Evolutionary conservation across 139 green algal genomes (phyloP).

Genomic region (Chlamydomonas urium): DNA sequence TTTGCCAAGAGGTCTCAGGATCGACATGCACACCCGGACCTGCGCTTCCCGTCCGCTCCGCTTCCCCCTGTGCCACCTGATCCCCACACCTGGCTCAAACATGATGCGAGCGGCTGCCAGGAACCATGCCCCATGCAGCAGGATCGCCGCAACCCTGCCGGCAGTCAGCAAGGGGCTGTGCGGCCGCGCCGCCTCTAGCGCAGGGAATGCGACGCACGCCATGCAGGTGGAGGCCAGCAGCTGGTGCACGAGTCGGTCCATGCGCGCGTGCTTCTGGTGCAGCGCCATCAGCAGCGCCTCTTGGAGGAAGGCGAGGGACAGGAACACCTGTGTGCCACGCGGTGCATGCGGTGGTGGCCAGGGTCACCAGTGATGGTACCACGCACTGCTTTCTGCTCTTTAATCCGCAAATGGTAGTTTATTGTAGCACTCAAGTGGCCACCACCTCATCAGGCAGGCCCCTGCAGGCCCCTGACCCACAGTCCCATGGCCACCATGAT

Average conservation of each 20-base stretch:
- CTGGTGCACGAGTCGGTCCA: conserved; percentile 58
- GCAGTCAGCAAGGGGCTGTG: neutral
- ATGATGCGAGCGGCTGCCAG: conserved; percentile 6
- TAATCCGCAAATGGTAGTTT: neutral
- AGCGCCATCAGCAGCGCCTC: conserved; percentile 66
- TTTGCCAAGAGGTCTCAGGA: too few species aligned
- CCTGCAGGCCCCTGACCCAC: neutral
- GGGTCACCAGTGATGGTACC: neutral
- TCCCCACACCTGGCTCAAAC: too few species aligned
- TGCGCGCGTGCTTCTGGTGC: conserved; percentile 57
- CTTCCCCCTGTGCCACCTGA: too few species aligned
- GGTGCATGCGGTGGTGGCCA: neutral
- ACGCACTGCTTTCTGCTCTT: neutral
- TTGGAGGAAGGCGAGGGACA: conserved; percentile 50
- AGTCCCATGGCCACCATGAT: neutral
- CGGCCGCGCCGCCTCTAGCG: neutral
- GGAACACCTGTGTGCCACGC: conserved; percentile 39
- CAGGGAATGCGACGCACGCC: neutral
- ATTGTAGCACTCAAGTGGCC: neutral
- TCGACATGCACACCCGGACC: too few species aligned
- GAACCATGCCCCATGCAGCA: conserved; percentile 9
- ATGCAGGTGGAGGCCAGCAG: conserved; percentile 42
- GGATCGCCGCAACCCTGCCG: neutral
- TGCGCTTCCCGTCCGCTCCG: too few species aligned
- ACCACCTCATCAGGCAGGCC: neutral